phyloP scores from a whole-genome alignment of 225 moss, liverwort and hornwort genomes.

The Anthoceros angustus region DNA sequence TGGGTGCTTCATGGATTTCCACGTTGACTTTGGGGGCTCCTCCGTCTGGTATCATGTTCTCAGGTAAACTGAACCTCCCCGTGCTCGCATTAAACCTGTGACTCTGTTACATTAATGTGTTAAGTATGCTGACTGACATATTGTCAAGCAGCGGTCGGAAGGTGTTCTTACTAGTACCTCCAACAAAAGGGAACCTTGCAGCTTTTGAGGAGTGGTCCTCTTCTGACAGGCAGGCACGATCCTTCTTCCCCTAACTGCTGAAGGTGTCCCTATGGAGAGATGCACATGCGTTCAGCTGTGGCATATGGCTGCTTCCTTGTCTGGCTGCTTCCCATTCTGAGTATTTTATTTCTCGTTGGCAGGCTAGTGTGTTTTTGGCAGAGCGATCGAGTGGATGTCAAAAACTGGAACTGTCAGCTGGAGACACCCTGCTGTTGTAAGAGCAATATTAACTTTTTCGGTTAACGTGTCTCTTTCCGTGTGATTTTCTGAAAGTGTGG shows the following conservation, averaged over 20 bases:
- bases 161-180: conserved; percentile 54
- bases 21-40: conserved; percentile 71
- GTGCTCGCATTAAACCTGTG: neutral
- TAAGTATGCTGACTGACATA: conserved; percentile 6
- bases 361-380: conserved; percentile 57
- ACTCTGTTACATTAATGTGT: neutral
- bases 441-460: conserved; percentile 4
- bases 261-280: neutral
- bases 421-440: conserved; percentile 57
- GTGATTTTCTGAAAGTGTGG: neutral
- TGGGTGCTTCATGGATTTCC: conserved; percentile 68
- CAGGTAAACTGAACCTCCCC: conserved; percentile 19
- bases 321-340: neutral
- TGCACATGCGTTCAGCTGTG: neutral
- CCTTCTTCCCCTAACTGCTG: neutral
- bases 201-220: conserved; percentile 80
- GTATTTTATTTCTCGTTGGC: conserved; percentile 4
- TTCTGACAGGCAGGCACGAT: conserved; percentile 39
- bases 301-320: conserved; percentile 14
- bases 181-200: conserved; percentile 47
- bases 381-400: conserved; percentile 54
- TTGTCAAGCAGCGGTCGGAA: conserved; percentile 41
- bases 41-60: conserved; percentile 71
- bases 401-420: conserved; percentile 41
- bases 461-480: neutral